Percentiles rank a stretch among this genome's conserved stretches.
Conservation (phyloP, 441 rosid species). For the Gossypium armourianum region DNA sequence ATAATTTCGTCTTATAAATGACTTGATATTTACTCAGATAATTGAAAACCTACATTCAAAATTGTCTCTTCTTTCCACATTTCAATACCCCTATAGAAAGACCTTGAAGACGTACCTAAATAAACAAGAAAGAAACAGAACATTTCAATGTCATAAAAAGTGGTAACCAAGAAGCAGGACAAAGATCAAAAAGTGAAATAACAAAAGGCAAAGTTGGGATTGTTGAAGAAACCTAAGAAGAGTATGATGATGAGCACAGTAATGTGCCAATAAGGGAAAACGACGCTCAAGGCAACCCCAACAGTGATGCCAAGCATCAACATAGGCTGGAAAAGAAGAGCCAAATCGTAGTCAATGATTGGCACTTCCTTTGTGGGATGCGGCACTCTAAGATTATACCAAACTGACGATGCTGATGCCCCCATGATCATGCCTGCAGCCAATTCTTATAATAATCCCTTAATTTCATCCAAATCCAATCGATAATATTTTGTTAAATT, state of each 20-base stretch:
- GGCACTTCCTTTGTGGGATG: conserved; percentile 83
- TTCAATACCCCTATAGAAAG: conserved; percentile 50
- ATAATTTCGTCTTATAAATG: neutral
- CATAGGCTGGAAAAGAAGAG: conserved; percentile 83
- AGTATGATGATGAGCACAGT: conserved; percentile 80
- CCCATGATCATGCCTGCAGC: conserved; percentile 83
- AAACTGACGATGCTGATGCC: conserved; percentile 81
- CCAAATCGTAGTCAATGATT: conserved; percentile 75
- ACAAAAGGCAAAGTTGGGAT: neutral
- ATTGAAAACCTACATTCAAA: conserved; percentile 37
- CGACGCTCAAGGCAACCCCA: conserved; percentile 79
- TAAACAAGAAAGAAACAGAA: conserved; percentile 9
- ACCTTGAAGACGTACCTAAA: conserved; percentile 75
- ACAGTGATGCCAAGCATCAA: conserved; percentile 79
- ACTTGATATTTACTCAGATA: neutral
- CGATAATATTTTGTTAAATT: neutral
- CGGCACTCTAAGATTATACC: conserved; percentile 76
- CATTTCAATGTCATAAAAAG: neutral
- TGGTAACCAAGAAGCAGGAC: neutral
- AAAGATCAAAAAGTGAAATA: neutral
- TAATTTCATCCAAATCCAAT: neutral
- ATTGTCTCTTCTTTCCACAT: conserved; percentile 89
- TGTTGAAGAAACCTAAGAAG: conserved; percentile 41
- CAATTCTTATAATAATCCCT: neutral
- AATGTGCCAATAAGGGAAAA: conserved; percentile 85